Conservation (phyloP, 2,329 filamentous ascomycete genomes). For the Penicillium sp. region DNA sequence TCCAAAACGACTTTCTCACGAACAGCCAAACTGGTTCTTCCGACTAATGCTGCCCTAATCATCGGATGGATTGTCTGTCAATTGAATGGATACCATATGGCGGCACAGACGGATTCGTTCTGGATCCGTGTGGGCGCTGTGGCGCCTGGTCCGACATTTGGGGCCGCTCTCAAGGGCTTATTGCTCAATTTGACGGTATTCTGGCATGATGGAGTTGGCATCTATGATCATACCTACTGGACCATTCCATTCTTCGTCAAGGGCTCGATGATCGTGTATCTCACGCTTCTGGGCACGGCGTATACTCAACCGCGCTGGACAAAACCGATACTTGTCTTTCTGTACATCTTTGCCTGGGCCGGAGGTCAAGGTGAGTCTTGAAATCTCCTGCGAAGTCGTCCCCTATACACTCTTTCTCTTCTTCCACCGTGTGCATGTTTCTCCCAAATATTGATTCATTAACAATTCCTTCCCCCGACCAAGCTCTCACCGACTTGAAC, state of each 20-base stretch:
- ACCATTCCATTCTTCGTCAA: conserved; percentile 39
- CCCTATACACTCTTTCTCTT: too few species aligned
- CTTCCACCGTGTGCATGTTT: too few species aligned
- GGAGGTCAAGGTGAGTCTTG: conserved; percentile 17
- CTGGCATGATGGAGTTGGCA: conserved; percentile 37
- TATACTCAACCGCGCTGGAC: conserved; percentile 34
- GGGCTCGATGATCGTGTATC: conserved; percentile 39
- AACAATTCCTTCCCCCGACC: too few species aligned
- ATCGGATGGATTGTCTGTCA: conserved; percentile 24
- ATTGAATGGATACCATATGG: conserved; percentile 18
- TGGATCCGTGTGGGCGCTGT: conserved; percentile 19
- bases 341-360: conserved; percentile 38
- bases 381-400: too few species aligned
- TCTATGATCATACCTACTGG: conserved; percentile 42
- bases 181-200: conserved; percentile 16
- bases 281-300: conserved; percentile 38
- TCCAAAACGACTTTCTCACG: conserved; percentile 10
- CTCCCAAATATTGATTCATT: too few species aligned
- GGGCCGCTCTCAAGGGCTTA: conserved; percentile 12
- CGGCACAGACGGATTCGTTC: conserved; percentile 16
- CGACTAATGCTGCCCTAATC: conserved; percentile 17
- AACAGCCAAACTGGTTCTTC: conserved; percentile 19
- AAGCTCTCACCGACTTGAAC: conserved; percentile 22
- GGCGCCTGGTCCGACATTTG: conserved; percentile 12
- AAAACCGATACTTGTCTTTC: conserved; percentile 29